These are phyloP conservation scores for Paracoccidioides brasiliensis DNA, from an alignment of 2,329 filamentous ascomycete species.

Conservation along the genomic window DNA sequence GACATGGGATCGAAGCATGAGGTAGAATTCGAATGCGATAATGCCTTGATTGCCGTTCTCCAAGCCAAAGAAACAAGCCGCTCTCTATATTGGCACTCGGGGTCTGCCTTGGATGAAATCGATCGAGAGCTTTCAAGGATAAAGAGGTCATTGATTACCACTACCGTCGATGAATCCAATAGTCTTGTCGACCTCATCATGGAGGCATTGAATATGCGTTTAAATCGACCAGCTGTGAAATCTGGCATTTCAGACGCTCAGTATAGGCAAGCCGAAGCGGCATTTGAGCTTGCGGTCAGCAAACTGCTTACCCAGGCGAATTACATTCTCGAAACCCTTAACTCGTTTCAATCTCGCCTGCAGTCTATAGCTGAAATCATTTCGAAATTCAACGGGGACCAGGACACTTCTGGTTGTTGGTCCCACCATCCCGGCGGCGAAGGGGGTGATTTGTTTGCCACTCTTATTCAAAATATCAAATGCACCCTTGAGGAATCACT, in stretches of 20 bases:
- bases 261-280: neutral
- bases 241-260: neutral
- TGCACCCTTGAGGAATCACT: neutral
- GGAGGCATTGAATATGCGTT: neutral
- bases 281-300: neutral
- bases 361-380: neutral
- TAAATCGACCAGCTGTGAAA: neutral
- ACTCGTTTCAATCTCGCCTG: neutral
- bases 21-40: constrained; percentile 3
- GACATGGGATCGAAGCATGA: constrained; percentile 1
- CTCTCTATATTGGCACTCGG: neutral
- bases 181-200: neutral
- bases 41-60: neutral
- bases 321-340: neutral
- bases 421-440: neutral
- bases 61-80: neutral
- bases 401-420: neutral
- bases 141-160: neutral
- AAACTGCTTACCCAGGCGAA: neutral
- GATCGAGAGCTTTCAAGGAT: neutral
- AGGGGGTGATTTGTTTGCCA: neutral
- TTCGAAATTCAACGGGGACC: neutral
- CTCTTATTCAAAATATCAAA: neutral
- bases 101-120: neutral
- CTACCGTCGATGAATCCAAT: neutral